Conservation (phyloP, 2,329 filamentous ascomycete genomes). For the Pseudogymnoascus sp. region DNA sequence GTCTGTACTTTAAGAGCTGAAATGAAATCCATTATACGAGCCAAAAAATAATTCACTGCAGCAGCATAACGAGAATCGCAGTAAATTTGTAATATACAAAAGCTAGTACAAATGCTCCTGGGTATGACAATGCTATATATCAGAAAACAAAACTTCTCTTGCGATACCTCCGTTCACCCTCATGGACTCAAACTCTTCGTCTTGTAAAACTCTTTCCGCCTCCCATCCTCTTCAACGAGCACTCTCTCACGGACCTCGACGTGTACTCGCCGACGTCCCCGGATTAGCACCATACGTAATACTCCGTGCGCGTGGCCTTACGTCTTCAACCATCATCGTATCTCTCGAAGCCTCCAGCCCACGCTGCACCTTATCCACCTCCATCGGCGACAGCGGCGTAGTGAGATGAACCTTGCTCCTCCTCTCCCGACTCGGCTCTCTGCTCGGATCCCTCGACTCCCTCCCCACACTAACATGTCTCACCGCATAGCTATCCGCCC, state of each 20-base stretch:
- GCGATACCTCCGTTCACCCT: not conserved
- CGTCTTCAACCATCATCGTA: conserved; percentile 7
- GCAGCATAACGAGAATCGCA: not conserved
- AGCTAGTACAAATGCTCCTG: conserved; percentile 7
- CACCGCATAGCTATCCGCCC: not conserved
- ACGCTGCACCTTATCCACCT: not conserved
- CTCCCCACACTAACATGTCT: conserved; percentile 1
- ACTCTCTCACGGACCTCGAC: conserved; percentile 10
- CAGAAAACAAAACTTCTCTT: not conserved
- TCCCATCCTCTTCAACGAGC: conserved; percentile 1
- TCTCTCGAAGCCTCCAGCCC: not conserved
- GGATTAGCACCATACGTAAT: conserved; percentile 11
- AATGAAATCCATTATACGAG: not conserved
- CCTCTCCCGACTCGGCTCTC: conserved; percentile 7
- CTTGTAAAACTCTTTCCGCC: conserved; percentile 4
- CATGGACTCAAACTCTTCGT: conserved; percentile 5
- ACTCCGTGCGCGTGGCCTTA: conserved; percentile 8
- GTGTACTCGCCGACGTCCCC: not conserved
- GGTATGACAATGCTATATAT: conserved; percentile 9
- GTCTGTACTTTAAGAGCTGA: not conserved
- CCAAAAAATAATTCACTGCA: not conserved
- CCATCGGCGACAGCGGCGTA: not conserved
- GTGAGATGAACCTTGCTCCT: not conserved
- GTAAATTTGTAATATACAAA: conserved; percentile 1
- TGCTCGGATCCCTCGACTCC: not conserved